These are phyloP conservation scores for Coprinopsis cinerea DNA, from an alignment of 768 basidiomycete genomes.

Conservation along the genomic window DNA sequence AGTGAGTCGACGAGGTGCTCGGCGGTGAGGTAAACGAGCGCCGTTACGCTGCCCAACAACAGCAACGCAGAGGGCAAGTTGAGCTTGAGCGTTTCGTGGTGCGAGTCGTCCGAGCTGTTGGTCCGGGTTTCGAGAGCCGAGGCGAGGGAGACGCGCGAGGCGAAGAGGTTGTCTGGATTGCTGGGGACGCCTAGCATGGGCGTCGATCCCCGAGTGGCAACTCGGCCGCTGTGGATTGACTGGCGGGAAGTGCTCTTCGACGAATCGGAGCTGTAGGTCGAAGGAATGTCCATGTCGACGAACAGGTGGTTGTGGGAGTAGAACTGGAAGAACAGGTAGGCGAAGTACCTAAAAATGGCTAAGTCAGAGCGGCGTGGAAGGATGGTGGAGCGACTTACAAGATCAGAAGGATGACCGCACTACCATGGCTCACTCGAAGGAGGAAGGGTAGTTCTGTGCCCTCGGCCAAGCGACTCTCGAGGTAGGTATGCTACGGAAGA, in stretches of 20 bases:
- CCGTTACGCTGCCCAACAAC: slow-evolving; percentile 27
- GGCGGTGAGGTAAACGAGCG: slow-evolving; percentile 35
- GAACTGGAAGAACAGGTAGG: slow-evolving; percentile 47
- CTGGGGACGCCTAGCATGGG: slow-evolving; percentile 12
- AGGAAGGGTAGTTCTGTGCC: slow-evolving; percentile 34
- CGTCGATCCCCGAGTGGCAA: too few species aligned
- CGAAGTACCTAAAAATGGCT: slow-evolving; percentile 3
- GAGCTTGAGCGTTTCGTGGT: slow-evolving; percentile 25
- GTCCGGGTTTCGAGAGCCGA: slow-evolving; percentile 10
- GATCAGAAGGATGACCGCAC: slow-evolving; percentile 39
- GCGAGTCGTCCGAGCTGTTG: slow-evolving; percentile 10
- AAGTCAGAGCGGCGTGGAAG: not conserved
- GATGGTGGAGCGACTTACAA: slow-evolving; percentile 24
- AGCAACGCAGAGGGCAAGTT: slow-evolving; percentile 30
- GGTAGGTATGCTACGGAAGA: slow-evolving; percentile 26
- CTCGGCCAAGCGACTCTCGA: slow-evolving; percentile 24
- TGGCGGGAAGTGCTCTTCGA: not conserved
- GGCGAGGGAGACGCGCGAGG: slow-evolving; percentile 10
- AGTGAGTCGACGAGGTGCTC: slow-evolving; percentile 36
- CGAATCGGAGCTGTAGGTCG: slow-evolving; percentile 15
- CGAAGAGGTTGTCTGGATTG: slow-evolving; percentile 20
- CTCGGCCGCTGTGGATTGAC: slow-evolving; percentile 3
- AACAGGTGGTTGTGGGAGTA: slow-evolving; percentile 45
- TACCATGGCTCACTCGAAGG: slow-evolving; percentile 41
- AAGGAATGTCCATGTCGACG: slow-evolving; percentile 28